These are phyloP conservation scores for Globisporangium emineosum DNA, from an alignment of 352 stramenopile species.

Conservation along the genomic window DNA sequence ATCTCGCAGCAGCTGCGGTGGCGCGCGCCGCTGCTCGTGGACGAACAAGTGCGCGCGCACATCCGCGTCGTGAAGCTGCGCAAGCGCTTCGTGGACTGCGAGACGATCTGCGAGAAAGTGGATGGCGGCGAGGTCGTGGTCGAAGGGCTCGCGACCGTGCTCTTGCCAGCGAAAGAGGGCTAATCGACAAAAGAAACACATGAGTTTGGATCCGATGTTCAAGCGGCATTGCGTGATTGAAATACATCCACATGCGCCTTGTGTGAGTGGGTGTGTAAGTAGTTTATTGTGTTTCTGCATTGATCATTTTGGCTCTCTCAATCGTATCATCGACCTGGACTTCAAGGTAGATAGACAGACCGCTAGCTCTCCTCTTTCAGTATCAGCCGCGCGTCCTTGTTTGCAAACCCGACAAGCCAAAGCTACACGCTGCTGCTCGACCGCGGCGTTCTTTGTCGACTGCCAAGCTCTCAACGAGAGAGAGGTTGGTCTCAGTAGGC, in stretches of 20 bases:
- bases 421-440: too few relatives aligned
- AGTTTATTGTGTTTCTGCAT: constrained; percentile 3
- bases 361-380: too few relatives aligned
- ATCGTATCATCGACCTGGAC: background rate
- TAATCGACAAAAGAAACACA: background rate
- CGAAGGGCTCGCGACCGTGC: constrained; percentile 62
- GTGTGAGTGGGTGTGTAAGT: background rate
- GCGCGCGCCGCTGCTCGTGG: constrained; percentile 56
- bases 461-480: too few relatives aligned
- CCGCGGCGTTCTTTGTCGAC: too few relatives aligned
- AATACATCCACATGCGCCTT: background rate
- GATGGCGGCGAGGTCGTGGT: constrained; percentile 50
- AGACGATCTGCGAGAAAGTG: constrained; percentile 57
- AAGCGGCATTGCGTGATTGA: background rate
- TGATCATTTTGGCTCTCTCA: background rate
- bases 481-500: too few relatives aligned
- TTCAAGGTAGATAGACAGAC: too few relatives aligned
- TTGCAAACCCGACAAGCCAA: too few relatives aligned
- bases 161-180: constrained; percentile 31
- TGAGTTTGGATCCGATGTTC: too few relatives aligned
- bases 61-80: constrained; percentile 60
- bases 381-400: background rate
- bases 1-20: constrained; percentile 71
- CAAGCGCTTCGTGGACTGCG: constrained; percentile 73
- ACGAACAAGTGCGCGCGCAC: constrained; percentile 49